Evolutionary conservation across 257 asterid genomes (phyloP).

Genomic region (Euphrasia confusa): DNA sequence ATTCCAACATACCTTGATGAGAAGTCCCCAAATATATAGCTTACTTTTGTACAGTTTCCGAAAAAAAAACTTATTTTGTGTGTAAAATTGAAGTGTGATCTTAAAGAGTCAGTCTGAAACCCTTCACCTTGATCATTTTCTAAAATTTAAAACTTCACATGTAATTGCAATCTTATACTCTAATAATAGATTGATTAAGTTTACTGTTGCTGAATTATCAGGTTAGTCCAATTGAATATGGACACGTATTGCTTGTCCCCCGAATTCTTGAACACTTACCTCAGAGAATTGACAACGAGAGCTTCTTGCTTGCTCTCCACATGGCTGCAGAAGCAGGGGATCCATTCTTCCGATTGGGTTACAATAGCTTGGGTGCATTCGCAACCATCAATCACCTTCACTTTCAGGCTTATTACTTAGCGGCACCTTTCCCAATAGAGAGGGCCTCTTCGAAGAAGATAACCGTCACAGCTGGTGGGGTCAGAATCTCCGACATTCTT

Average conservation of each 20-base stretch:
- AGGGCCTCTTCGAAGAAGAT: constrained; percentile 60
- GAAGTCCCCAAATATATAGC: no score
- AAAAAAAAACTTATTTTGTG: background rate
- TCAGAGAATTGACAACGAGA: constrained; percentile 70
- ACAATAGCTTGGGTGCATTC: constrained; percentile 97
- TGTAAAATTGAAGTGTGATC: no score
- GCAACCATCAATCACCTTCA: constrained; percentile 98
- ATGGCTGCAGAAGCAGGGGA: constrained; percentile 84
- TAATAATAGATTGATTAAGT: constrained; percentile 14
- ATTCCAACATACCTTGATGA: background rate
- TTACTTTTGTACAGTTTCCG: background rate
- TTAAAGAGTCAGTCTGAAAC: no score
- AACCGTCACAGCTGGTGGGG: constrained; percentile 45
- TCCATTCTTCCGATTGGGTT: constrained; percentile 91
- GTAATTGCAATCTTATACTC: background rate
- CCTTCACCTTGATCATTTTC: no score
- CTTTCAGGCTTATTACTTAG: constrained; percentile 82
- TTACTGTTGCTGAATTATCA: constrained; percentile 33
- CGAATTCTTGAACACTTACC: constrained; percentile 76
- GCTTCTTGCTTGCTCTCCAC: constrained; percentile 80
- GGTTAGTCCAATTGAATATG: constrained; percentile 98
- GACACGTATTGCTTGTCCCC: constrained; percentile 90
- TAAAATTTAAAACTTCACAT: background rate
- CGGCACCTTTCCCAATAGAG: constrained; percentile 58
- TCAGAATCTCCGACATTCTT: constrained; percentile 57